Evolutionary conservation across 1,284 basidiomycete genomes (phyloP).

Genomic region (Malassezia dermatis): DNA sequence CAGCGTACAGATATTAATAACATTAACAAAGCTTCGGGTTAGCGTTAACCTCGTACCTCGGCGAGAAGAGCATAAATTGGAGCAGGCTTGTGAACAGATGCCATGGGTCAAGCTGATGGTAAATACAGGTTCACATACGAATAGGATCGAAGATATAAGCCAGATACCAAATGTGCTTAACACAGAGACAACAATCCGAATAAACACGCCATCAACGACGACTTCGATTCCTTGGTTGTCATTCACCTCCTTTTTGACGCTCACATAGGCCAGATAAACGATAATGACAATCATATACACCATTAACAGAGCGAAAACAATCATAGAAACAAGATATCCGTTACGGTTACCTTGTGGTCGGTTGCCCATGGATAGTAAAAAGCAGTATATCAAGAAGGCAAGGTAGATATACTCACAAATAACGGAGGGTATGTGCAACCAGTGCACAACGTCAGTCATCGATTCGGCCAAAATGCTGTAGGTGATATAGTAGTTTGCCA

Average conservation of each 20-base stretch:
- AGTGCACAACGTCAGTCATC: conserved; percentile 23
- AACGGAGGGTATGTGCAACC: conserved; percentile 32
- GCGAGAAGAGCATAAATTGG: conserved; percentile 43
- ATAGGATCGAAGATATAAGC: conserved; percentile 38
- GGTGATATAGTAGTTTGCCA: conserved; percentile 26
- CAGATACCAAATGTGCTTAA: conserved; percentile 44
- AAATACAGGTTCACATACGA: conserved; percentile 20
- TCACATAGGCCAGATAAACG: conserved; percentile 31
- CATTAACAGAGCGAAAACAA: conserved; percentile 40
- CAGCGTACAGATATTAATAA: conserved; percentile 34
- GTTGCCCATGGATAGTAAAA: conserved; percentile 45
- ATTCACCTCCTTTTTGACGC: conserved; percentile 25
- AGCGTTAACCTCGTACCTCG: conserved; percentile 6
- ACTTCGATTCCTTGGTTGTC: conserved; percentile 19
- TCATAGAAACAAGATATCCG: conserved; percentile 40
- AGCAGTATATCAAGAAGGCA: conserved; percentile 45
- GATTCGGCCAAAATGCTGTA: conserved; percentile 37
- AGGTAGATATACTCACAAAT: conserved; percentile 44
- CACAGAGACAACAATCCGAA: conserved; percentile 44
- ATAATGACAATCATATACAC: conserved; percentile 42
- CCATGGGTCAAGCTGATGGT: conserved; percentile 32
- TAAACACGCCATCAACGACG: conserved; percentile 30
- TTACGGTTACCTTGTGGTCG: conserved; percentile 38
- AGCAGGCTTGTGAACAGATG: conserved; percentile 45
- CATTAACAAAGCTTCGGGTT: conserved; percentile 34